Percentiles rank a stretch among this genome's conserved stretches.
Evolutionary conservation across 2,329 filamentous ascomycete genomes (phyloP).

Genomic region (Beauveria bassiana): DNA sequence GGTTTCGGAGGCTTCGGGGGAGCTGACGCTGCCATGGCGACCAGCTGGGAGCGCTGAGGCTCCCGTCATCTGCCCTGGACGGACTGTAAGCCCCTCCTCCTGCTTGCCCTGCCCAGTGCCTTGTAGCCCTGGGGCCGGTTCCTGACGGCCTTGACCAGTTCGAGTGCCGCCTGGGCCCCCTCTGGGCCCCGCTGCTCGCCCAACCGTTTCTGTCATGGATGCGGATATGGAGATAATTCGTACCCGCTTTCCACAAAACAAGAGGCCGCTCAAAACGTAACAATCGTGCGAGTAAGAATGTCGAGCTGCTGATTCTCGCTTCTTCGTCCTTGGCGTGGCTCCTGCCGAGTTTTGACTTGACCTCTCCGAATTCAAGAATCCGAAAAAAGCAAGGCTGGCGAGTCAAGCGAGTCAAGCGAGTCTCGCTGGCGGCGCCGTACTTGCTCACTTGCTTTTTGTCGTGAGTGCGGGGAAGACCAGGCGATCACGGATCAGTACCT

Average conservation of each 20-base stretch:
- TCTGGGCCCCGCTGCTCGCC: neutral
- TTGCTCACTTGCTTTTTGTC: neutral
- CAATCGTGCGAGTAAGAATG: neutral
- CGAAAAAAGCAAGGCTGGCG: neutral
- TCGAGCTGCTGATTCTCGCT: neutral
- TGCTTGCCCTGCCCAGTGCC: neutral
- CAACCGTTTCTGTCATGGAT: constrained; percentile 9
- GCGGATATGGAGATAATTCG: too few relatives aligned
- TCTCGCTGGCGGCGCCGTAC: too few relatives aligned
- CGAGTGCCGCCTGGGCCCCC: neutral
- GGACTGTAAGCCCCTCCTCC: neutral
- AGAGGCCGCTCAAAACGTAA: too few relatives aligned
- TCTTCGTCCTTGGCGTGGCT: neutral
- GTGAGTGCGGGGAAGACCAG: neutral
- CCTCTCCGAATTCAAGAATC: neutral
- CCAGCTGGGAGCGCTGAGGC: neutral
- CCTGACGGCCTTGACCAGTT: neutral
- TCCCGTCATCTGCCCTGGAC: neutral
- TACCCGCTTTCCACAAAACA: neutral
- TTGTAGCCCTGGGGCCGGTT: neutral
- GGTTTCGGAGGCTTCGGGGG: neutral
- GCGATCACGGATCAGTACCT: neutral
- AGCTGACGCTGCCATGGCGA: neutral
- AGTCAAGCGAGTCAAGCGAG: too few relatives aligned
- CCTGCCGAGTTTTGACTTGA: neutral